Percentiles rank a stretch among this genome's conserved stretches.
Evolutionary conservation across 192 early-diverging fungal genomes (phyloP).

Genomic region (Coemansia sp.): DNA sequence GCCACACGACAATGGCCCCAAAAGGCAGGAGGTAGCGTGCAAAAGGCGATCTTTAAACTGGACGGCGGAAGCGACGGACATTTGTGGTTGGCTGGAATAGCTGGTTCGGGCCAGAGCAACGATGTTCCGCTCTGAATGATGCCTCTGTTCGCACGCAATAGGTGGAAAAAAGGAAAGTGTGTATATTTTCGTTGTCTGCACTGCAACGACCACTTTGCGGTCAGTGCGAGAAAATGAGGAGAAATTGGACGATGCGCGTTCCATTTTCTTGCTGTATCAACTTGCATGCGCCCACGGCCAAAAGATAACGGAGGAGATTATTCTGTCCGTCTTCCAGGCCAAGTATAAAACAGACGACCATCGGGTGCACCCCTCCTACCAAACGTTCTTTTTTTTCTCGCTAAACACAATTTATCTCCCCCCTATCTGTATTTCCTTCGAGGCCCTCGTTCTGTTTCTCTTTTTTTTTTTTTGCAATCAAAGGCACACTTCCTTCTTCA

Average conservation of each 20-base stretch:
- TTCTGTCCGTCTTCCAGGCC: background rate
- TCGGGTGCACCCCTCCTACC: background rate
- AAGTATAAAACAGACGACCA: conserved; percentile 2
- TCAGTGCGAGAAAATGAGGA: background rate
- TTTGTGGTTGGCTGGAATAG: background rate
- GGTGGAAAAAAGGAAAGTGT: conserved; percentile 2
- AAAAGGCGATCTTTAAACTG: background rate
- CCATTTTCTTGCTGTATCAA: background rate
- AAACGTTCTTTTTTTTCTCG: too few species aligned
- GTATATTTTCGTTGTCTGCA: background rate
- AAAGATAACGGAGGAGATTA: background rate
- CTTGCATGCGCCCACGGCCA: background rate
- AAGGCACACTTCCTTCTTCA: background rate
- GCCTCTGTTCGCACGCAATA: background rate
- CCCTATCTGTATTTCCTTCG: background rate
- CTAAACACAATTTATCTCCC: too few species aligned
- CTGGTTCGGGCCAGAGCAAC: background rate
- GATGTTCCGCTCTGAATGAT: background rate
- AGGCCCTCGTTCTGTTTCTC: background rate
- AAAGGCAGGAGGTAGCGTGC: conserved; percentile 6
- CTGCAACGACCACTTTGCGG: background rate
- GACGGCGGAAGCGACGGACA: background rate
- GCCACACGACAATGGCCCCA: background rate
- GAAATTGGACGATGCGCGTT: background rate
- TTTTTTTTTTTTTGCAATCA: background rate